Evolutionary conservation across 2,329 filamentous ascomycete genomes (phyloP), one percentile per base, ranked within the genome.

Genomic region (Neurospora sp.): DNA sequence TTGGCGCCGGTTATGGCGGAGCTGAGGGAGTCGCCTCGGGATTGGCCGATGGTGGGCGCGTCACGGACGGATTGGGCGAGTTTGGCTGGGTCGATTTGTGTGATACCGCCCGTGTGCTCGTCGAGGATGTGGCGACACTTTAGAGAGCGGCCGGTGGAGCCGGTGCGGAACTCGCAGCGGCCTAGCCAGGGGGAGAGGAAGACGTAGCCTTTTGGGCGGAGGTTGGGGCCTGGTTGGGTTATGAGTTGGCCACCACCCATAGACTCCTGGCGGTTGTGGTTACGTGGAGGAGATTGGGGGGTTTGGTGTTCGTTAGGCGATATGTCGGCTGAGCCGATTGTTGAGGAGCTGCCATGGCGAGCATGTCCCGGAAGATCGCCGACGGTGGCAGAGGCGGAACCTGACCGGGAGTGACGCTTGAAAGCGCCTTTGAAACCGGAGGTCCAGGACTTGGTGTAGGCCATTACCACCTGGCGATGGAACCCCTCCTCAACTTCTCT

Each of bases 171-270:
- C 71, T 94, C 91, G 80, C 95, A 98, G 57, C 87, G 86, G 17
- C 92, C 92, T 71, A 92, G 89, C 95, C 95, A 98, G 0, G 93
- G 94, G 57, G 92, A 96, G 23, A 84, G 82, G 77, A 97, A 97
- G 1, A 88, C 86, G 79, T 96, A 97, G 19, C 89, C 91, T 39
- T 85, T 84, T 0, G 88, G 83, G 69, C 82, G 86, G 72, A 84
- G 81, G 19, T 81, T 85, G 0, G 82, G 82, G 0, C 81, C 82
- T 0, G 83, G 82, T 1, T 81, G 78, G 1, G 82, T 82, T 69
- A 83, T 79, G 33, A 79, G 69, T 1, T 78, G 76, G 0, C 70
- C 69, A 23, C 66, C 68, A 15, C 69, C 69, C 38, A 46, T 76
- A 73, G 68, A 75, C 70, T 6, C 76, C 75, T 33, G 78, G 65